phyloP scores from a whole-genome alignment of 1,284 basidiomycete species.

The Malassezia dermatis region DNA sequence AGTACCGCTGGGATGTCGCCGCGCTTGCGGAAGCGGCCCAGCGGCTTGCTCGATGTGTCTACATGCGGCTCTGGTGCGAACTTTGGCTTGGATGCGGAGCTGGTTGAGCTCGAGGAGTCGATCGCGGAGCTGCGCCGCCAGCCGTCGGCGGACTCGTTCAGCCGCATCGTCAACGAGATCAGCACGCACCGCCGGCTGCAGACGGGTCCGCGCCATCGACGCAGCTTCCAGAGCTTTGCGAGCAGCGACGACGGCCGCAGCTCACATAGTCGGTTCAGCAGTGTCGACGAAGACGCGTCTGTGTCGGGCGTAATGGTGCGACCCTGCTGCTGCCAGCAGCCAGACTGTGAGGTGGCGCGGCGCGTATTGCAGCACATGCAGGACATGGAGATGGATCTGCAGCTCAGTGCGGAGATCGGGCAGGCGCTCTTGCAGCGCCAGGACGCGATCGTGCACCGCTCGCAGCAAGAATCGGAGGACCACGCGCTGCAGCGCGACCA shows the following conservation, averaged over 20 bases:
- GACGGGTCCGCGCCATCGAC: not conserved
- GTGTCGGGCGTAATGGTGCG: not conserved
- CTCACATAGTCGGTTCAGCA: not conserved
- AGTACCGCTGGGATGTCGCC: not conserved
- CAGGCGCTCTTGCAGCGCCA: constrained; percentile 76
- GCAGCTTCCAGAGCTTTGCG: constrained; percentile 7
- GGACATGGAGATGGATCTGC: constrained; percentile 42
- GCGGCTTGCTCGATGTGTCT: constrained; percentile 3
- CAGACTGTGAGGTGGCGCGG: constrained; percentile 30
- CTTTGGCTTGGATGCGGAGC: constrained; percentile 1
- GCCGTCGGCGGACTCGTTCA: constrained; percentile 10
- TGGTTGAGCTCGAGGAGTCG: constrained; percentile 9
- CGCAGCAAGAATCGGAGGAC: constrained; percentile 43
- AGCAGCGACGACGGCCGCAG: constrained; percentile 14
- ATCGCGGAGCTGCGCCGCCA: constrained; percentile 5
- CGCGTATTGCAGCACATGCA: constrained; percentile 37
- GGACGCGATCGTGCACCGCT: constrained; percentile 66
- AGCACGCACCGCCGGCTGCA: constrained; percentile 10
- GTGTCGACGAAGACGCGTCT: not conserved
- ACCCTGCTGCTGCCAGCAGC: constrained; percentile 34
- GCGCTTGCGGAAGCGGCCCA: constrained; percentile 2
- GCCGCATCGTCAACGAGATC: constrained; percentile 15
- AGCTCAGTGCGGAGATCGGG: constrained; percentile 62
- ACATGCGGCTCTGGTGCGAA: not conserved
- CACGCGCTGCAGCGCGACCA: constrained; percentile 35